Base-by-base conservation (phyloP, 2,329 filamentous ascomycete genomes). In the Aspergillus jensenii region DNA sequence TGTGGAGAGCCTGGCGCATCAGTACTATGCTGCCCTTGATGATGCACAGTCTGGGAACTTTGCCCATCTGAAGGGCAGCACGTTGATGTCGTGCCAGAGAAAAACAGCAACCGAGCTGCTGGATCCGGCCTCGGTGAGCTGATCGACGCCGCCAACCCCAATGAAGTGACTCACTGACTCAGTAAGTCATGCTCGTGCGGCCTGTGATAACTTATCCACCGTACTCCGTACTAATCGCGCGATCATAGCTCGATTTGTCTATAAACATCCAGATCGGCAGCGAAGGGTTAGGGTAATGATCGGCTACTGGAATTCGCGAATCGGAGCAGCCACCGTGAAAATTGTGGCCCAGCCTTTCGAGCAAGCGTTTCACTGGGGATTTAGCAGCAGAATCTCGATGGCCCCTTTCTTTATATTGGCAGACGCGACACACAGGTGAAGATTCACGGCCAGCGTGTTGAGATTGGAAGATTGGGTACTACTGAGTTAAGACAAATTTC, bases 371-470 rank as follows among this genome's bases (percentile, higher is more conserved):
- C n/a, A 63, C 64, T 2, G 61, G 64, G 12, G 64, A 66, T 41
- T 25, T 65, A 5, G 62, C 48, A 52, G 17, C 51, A 96, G 76
- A 81, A 93, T 2, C 79, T 85, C 0, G 89, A 95, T 66, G 88
- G 89, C 0, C 88, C 87, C 0, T 78, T 96, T 4, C 73, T 90
- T 2, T 90, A 93, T 40, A 73, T 86, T 7, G 90, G 90, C 8
- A 83, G 91, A 37, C 51, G 53, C 17, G 64, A 66, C n/a, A 56
- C 47, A 2, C 64, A 66, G 37, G 59, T 63, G 35, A 96, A 96
- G 70, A 81, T 96, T 11, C 83, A 90, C 39, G 91, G 91, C 0
- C 89, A 93, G 64, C 81, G 91, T 48, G 87, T 96, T 27, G 91
- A 96, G 69, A 52, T 61, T 7, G 56, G 56, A 61, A 59, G 41